Conservation (phyloP, 2,329 filamentous ascomycete species). For the Pyrenochaeta sp. region DNA sequence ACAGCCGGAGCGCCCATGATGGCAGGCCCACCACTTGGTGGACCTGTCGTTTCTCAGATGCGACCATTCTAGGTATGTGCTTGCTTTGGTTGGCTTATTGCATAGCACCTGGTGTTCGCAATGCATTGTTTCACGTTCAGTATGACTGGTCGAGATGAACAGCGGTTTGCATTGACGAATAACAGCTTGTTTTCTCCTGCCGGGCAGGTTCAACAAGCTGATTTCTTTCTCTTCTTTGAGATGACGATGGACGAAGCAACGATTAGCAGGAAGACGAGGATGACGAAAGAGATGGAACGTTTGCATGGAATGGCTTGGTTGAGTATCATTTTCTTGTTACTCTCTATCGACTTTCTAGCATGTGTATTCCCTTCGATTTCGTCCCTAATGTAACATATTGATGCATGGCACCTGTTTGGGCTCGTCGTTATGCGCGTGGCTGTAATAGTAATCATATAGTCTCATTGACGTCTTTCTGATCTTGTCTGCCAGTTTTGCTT, state of each 20-base stretch:
- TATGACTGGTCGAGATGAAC: constrained; percentile 1
- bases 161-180: constrained; percentile 3
- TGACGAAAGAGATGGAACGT: constrained; percentile 4
- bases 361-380: constrained; percentile 5
- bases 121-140: constrained; percentile 1
- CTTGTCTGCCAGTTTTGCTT: not conserved
- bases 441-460: constrained; percentile 3
- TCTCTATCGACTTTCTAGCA: constrained; percentile 7
- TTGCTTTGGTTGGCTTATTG: constrained; percentile 7
- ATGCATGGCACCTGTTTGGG: constrained; percentile 1
- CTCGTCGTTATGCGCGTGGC: not conserved
- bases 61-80: constrained; percentile 32
- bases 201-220: constrained; percentile 16
- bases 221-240: constrained; percentile 13
- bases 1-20: constrained; percentile 31
- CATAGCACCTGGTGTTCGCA: constrained; percentile 9
- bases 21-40: constrained; percentile 29
- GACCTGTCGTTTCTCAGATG: constrained; percentile 39
- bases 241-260: constrained; percentile 20
- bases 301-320: constrained; percentile 5
- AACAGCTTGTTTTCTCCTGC: constrained; percentile 15
- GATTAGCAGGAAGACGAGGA: constrained; percentile 9
- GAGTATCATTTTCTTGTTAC: constrained; percentile 10
- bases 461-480: not conserved
- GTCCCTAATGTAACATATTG: constrained; percentile 20